Base-by-base conservation (phyloP, 75 land plant genomes). In the Isoetes taiwanensis region DNA sequence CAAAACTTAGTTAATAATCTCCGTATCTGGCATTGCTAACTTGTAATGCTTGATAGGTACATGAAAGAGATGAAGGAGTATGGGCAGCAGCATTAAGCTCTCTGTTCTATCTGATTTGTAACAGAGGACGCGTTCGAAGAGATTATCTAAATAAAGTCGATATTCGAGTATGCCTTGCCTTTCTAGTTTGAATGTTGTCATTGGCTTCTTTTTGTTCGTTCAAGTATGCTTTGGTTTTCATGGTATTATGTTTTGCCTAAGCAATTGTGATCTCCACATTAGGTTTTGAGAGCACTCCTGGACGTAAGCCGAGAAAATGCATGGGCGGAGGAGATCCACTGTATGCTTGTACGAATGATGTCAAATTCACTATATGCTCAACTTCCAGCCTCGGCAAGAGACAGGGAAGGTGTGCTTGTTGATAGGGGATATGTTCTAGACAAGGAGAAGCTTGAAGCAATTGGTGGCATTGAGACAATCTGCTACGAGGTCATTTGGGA, bases 1-100 rank as follows among this genome's bases (percentile, higher is more conserved):
- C 14, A 5, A 5, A 19, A 24, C 14, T 43, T 5, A 19, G 50
- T 6, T 14, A 19, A 16, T 5, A 6, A 19, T 16, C 3, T 43
- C 50, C 17, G 14, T 43, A 43, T 14, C 50, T 43, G 5, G 3
- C n/a, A 19, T 43, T 5, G 10, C 17, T 43, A 43, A 3, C 33
- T 56, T 28, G n/a, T 2, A 1, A 29, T 67, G 16, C 43, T 54
- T 34, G 59, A 55, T 79, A 94, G 99, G 65, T 57, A 24, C 86
- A 85, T 65, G 90, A 94, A 64, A 82, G 65, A 42, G 90, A 89
- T 52, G 99, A 94, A 62, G 71, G 72, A 41, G 86, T 94, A 16
- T 94, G 99, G 99, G 86, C 86, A 31, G 78, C 99, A 70, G 83
- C 84, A 40, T 64, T 94, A 42, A 94, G 99, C 59, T 84, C 94